phyloP scores from a whole-genome alignment of 73 alveolate species.

The Tetrahymena borealis region DNA sequence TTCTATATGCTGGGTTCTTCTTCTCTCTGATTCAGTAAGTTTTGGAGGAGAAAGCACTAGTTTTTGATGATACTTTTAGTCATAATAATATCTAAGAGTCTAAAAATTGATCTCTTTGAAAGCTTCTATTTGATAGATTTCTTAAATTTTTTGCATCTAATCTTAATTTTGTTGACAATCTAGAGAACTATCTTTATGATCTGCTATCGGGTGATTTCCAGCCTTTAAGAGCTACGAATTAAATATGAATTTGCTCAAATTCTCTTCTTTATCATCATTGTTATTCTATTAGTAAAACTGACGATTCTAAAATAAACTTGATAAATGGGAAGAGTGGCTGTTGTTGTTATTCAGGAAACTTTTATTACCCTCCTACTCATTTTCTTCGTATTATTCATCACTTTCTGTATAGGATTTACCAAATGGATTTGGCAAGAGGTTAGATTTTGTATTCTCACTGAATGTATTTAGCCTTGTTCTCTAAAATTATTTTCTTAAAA shows the following conservation, averaged over 20 bases:
- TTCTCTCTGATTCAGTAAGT: background rate
- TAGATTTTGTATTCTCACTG: background rate
- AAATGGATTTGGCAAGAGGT: background rate
- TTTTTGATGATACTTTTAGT: background rate
- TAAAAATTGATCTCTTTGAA: background rate
- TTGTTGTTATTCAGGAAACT: no score
- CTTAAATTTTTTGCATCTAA: background rate
- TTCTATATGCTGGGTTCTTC: background rate
- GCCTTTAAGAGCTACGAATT: background rate
- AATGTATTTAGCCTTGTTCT: background rate
- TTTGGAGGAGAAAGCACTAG: background rate
- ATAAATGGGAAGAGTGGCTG: no score
- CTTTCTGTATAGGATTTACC: background rate
- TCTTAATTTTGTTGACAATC: background rate
- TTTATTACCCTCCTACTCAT: no score
- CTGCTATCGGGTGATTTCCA: background rate
- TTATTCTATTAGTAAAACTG: no score
- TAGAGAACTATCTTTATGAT: background rate
- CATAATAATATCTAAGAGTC: background rate
- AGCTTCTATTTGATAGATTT: background rate
- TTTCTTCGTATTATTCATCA: background rate
- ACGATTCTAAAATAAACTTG: no score
- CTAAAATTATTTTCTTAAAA: background rate
- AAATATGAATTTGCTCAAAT: background rate
- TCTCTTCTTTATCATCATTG: background rate